A percentile compares a stretch with the other conserved stretches of the same genome.
Conservation (phyloP, 1,139 yeast species). For the Yamadazyma epiphylla region DNA sequence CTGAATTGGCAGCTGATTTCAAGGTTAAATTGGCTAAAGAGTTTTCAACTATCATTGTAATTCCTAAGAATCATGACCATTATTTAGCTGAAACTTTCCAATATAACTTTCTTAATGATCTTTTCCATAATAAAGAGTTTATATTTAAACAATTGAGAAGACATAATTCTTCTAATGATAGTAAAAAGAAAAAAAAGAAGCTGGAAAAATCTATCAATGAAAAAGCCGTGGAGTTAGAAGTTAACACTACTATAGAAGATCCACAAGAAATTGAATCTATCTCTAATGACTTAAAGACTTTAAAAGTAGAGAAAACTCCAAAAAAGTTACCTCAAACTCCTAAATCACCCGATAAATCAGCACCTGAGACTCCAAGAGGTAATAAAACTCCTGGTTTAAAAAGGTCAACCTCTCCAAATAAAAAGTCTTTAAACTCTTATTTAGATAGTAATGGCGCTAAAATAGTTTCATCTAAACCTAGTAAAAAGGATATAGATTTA, state of each 20-base stretch:
- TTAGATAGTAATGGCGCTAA: conserved; percentile 10
- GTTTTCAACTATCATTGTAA: conserved; percentile 58
- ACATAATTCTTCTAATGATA: conserved; percentile 23
- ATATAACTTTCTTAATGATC: conserved; percentile 54
- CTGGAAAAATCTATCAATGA: too few species aligned
- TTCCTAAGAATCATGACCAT: conserved; percentile 42
- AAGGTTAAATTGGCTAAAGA: conserved; percentile 55
- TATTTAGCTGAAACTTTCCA: conserved; percentile 25
- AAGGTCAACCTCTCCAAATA: conserved; percentile 40
- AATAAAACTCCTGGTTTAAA: conserved; percentile 22
- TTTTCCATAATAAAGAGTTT: conserved; percentile 54
- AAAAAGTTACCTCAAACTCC: conserved; percentile 6
- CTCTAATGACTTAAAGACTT: background rate
- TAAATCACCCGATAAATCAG: conserved; percentile 7
- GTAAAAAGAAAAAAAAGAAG: too few species aligned
- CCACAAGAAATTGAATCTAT: background rate
- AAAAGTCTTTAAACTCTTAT: conserved; percentile 28
- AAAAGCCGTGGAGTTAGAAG: too few species aligned
- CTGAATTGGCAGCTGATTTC: conserved; percentile 37
- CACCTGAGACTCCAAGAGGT: conserved; percentile 15
- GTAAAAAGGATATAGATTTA: conserved; percentile 23
- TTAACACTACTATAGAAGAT: too few species aligned
- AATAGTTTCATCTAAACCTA: conserved; percentile 27
- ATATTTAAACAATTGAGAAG: conserved; percentile 48
- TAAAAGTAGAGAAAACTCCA: conserved; percentile 4